A percentile compares a stretch with the other conserved stretches of the same genome.
Evolutionary conservation across 129 eudicot species (phyloP).

Genomic region (Artemisia tridentata): DNA sequence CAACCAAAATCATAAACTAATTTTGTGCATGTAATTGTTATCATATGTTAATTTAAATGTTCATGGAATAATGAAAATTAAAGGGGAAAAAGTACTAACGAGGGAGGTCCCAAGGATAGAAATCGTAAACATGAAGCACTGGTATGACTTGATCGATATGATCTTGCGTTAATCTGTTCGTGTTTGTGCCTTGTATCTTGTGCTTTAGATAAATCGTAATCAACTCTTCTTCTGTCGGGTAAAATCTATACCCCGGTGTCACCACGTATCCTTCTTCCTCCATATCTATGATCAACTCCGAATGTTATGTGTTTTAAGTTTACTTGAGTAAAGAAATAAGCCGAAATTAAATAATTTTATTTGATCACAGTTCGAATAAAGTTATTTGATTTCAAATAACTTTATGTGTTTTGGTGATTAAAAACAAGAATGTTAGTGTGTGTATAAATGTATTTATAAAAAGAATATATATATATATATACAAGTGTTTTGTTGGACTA

Average conservation of each 20-base stretch:
- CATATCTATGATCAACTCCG: not conserved
- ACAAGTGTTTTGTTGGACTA: not conserved
- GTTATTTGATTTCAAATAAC: too few species aligned
- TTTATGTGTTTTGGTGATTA: not conserved
- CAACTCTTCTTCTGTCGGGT: slow-evolving; percentile 83
- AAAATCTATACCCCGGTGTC: slow-evolving; percentile 55
- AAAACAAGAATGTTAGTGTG: not conserved
- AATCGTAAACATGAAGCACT: slow-evolving; percentile 39
- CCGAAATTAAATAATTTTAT: not conserved
- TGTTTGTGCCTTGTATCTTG: slow-evolving; percentile 37
- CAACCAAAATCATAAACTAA: too few species aligned
- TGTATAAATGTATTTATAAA: slow-evolving; percentile 3
- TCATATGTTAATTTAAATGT: not conserved
- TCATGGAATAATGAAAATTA: not conserved
- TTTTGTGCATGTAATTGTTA: not conserved
- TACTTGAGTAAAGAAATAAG: not conserved
- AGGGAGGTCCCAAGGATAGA: slow-evolving; percentile 54
- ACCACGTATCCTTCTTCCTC: not conserved
- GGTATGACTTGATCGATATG: slow-evolving; percentile 42
- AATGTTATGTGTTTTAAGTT: not conserved
- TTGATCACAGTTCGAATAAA: too few species aligned
- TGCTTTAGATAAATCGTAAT: slow-evolving; percentile 49
- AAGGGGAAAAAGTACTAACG: slow-evolving; percentile 22
- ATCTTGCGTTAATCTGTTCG: not conserved
- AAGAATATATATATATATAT: not conserved